These are phyloP conservation scores for Solanum pinnatisectum DNA, from an alignment of 257 asterid species.

Conservation along the genomic window DNA sequence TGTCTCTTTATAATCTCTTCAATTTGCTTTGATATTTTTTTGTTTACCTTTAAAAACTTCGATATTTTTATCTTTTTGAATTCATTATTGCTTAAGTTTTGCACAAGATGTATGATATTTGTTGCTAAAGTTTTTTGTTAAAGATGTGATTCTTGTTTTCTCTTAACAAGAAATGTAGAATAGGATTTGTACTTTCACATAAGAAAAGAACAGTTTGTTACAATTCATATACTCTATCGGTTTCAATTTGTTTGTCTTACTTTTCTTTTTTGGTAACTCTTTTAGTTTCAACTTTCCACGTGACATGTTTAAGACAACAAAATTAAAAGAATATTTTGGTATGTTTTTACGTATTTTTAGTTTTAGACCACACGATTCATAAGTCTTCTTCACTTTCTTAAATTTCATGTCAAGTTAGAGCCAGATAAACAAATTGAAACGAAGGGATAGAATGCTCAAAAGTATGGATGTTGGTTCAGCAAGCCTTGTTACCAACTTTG, in stretches of 20 bases:
- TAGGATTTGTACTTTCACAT: neutral
- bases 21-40: neutral
- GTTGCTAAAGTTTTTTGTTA: neutral
- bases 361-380: neutral
- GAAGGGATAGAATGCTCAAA: neutral
- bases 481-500: neutral
- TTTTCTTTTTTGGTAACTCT: neutral
- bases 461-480: neutral
- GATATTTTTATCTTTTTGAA: slow-evolving; percentile 18
- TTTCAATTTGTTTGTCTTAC: neutral
- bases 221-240: neutral
- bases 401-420: neutral
- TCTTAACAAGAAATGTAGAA: neutral
- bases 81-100: slow-evolving; percentile 30
- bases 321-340: neutral
- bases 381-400: neutral
- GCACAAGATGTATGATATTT: slow-evolving; percentile 10
- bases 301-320: neutral
- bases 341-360: neutral
- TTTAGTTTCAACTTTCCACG: rapidly evolving
- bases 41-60: neutral
- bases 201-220: neutral
- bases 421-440: neutral
- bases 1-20: neutral
- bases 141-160: neutral